These are phyloP conservation scores for Penicillium nucicola DNA, from an alignment of 495 filamentous ascomycete genomes.

Conservation along the genomic window DNA sequence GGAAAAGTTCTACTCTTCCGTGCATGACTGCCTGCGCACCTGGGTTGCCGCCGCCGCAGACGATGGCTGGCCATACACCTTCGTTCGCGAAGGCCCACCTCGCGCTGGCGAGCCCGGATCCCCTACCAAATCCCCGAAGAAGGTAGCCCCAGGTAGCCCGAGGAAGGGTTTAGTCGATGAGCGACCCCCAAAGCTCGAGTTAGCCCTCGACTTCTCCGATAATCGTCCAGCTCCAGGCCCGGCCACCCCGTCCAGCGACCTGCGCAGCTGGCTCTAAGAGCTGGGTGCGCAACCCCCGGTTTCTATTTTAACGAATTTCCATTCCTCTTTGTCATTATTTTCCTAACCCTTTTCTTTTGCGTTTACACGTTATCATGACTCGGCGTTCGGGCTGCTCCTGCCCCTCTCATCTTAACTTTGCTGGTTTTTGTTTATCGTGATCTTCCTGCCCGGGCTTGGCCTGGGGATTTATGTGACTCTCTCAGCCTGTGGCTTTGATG, in stretches of 20 bases:
- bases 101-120: constrained; percentile 34
- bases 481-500: background rate
- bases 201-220: constrained; percentile 33
- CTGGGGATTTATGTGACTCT: background rate
- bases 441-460: constrained; percentile 20
- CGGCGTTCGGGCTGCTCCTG: constrained; percentile 25
- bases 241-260: constrained; percentile 24
- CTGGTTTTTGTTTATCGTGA: constrained; percentile 3
- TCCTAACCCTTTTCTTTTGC: constrained; percentile 8
- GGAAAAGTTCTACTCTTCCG: constrained; percentile 90
- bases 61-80: constrained; percentile 79
- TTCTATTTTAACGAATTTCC: constrained; percentile 15
- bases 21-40: constrained; percentile 82
- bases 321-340: constrained; percentile 21
- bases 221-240: constrained; percentile 17
- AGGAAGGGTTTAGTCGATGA: constrained; percentile 40
- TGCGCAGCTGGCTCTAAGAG: constrained; percentile 40
- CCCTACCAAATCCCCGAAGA: constrained; percentile 41
- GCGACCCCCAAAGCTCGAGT: constrained; percentile 39
- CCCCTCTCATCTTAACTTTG: constrained; percentile 5
- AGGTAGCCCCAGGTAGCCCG: constrained; percentile 31
- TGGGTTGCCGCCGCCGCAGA: constrained; percentile 86
- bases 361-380: constrained; percentile 22
- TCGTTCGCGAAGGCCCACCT: constrained; percentile 71
- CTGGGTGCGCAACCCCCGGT: background rate